These are phyloP conservation scores for Filobasidium floriforme DNA, from an alignment of 768 basidiomycete genomes.

Conservation along the genomic window DNA sequence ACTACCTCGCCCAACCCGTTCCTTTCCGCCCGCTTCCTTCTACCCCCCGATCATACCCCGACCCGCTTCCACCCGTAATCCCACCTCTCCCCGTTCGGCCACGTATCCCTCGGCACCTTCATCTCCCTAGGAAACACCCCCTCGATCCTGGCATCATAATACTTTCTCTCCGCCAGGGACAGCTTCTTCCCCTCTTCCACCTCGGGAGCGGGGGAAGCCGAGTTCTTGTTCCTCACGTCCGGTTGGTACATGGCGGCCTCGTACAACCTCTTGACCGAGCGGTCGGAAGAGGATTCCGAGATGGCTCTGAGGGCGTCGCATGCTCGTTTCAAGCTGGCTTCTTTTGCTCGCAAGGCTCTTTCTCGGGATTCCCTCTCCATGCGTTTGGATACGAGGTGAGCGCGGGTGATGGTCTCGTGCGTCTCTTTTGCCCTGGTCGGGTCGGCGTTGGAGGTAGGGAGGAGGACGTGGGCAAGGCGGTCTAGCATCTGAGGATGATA, in stretches of 20 bases:
- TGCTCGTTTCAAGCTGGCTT: constrained; percentile 67
- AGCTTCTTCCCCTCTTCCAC: constrained; percentile 59
- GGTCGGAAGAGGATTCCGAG: not conserved
- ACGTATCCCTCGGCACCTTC: constrained; percentile 69
- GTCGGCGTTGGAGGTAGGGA: constrained; percentile 53
- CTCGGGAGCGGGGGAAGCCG: constrained; percentile 53
- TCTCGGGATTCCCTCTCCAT: constrained; percentile 64
- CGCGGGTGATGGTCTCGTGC: constrained; percentile 80
- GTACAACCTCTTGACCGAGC: constrained; percentile 24
- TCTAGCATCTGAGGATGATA: constrained; percentile 72
- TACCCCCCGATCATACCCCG: not conserved
- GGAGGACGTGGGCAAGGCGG: constrained; percentile 54
- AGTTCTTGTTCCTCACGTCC: constrained; percentile 45
- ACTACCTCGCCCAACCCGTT: too few species aligned
- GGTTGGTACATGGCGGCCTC: constrained; percentile 33
- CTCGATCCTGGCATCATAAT: constrained; percentile 55
- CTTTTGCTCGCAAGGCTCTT: constrained; percentile 66
- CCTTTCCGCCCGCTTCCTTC: too few species aligned
- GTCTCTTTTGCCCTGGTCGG: constrained; percentile 51
- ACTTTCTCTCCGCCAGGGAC: constrained; percentile 60
- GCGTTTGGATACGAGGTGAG: constrained; percentile 72
- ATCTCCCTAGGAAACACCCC: constrained; percentile 75
- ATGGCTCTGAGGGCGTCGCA: constrained; percentile 63
- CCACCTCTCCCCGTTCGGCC: constrained; percentile 64
- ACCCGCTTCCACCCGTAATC: constrained; percentile 61